Evolutionary conservation across 2,329 filamentous ascomycete genomes (phyloP).

Genomic region (Penicillium concentricum): DNA sequence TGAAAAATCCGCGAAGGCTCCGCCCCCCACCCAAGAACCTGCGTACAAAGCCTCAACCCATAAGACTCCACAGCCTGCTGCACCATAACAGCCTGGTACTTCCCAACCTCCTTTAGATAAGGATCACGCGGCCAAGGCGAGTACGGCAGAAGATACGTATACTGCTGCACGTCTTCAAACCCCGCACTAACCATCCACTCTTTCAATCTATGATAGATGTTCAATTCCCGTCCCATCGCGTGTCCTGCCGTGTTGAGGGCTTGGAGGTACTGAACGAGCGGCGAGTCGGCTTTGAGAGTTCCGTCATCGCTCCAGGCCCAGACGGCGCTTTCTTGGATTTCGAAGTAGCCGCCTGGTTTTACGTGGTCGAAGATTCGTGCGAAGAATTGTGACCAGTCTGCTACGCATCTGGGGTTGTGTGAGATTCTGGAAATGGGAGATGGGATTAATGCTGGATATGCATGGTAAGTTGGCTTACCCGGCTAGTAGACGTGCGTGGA

Average conservation of each 20-base stretch:
- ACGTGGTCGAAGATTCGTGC: conserved; percentile 13
- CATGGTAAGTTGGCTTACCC: conserved; percentile 3
- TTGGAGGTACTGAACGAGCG: conserved; percentile 12
- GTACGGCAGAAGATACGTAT: conserved; percentile 13
- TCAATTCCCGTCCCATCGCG: conserved; percentile 16
- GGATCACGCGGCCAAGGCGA: conserved; percentile 16
- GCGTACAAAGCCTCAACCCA: conserved; percentile 14
- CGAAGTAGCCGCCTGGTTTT: conserved; percentile 31
- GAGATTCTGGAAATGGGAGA: neutral
- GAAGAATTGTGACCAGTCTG: conserved; percentile 11
- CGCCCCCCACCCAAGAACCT: conserved; percentile 18
- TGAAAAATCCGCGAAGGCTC: conserved; percentile 13
- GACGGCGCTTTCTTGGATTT: conserved; percentile 24
- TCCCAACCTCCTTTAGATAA: conserved; percentile 16
- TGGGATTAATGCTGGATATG: neutral
- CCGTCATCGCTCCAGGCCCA: conserved; percentile 29
- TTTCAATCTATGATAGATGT: conserved; percentile 16
- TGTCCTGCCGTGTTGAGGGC: conserved; percentile 11
- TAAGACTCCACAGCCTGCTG: conserved; percentile 18
- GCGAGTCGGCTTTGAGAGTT: conserved; percentile 15
- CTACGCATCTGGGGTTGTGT: conserved; percentile 10
- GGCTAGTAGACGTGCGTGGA: conserved; percentile 27
- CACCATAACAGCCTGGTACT: conserved; percentile 12
- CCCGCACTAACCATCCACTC: conserved; percentile 23
- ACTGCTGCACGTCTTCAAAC: conserved; percentile 27